Evolutionary conservation across 106 monocot species (phyloP).

Genomic region (Dendrobium officinale): DNA sequence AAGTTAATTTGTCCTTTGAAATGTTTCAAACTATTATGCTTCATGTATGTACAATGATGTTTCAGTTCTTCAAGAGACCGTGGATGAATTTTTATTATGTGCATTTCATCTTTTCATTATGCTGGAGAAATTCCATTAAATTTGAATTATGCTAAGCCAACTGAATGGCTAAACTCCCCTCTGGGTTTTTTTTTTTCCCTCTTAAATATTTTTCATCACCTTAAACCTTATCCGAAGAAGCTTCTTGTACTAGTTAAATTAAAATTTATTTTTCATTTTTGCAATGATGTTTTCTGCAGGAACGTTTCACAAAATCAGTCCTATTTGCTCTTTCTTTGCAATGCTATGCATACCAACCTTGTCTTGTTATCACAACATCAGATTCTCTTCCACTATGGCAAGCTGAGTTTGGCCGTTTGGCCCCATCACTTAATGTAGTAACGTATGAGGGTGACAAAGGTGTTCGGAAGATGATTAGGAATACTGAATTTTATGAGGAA

Average conservation of each 20-base stretch:
- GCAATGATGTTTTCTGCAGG: constrained; percentile 29
- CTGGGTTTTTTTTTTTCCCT: neutral
- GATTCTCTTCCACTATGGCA: constrained; percentile 56
- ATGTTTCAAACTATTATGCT: neutral
- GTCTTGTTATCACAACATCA: constrained; percentile 43
- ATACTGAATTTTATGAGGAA: constrained; percentile 56
- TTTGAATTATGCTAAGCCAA: neutral
- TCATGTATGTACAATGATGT: neutral
- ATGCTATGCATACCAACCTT: constrained; percentile 31
- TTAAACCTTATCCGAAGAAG: neutral
- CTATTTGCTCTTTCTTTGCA: constrained; percentile 36
- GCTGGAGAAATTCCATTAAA: neutral
- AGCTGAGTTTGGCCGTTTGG: constrained; percentile 41
- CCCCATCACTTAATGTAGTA: constrained; percentile 51
- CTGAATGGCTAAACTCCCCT: neutral
- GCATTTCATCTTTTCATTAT: neutral
- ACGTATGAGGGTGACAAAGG: constrained; percentile 44
- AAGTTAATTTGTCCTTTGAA: neutral
- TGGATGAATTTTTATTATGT: neutral
- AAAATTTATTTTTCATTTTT: constrained; percentile 1
- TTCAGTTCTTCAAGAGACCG: neutral
- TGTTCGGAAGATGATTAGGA: constrained; percentile 40
- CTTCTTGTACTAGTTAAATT: neutral
- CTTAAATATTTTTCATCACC: neutral
- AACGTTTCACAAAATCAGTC: constrained; percentile 50